A percentile compares a stretch with the other conserved stretches of the same genome.
Evolutionary conservation across 2,329 filamentous ascomycete genomes (phyloP).

Genomic region (Fusarium agapanthi): DNA sequence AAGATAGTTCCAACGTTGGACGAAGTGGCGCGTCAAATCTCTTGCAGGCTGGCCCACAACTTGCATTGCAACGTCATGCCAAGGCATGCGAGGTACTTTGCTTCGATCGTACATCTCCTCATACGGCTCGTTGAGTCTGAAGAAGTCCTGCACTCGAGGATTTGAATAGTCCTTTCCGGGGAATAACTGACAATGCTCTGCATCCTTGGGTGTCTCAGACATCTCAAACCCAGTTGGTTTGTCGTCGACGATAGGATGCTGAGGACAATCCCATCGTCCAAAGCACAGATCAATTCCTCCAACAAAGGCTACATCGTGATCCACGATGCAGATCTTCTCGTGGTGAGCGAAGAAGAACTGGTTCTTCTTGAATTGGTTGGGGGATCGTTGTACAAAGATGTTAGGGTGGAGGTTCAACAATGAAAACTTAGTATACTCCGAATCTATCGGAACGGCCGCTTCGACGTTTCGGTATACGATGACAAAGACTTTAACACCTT

Average conservation of each 20-base stretch:
- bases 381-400: conserved; percentile 93
- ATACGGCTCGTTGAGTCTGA: conserved; percentile 89
- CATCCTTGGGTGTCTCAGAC: conserved; percentile 78
- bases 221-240: conserved; percentile 94
- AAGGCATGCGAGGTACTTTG: conserved; percentile 92
- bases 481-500: conserved; percentile 97
- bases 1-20: conserved; percentile 98
- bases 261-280: conserved; percentile 95
- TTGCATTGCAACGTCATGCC: conserved; percentile 99
- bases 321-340: conserved; percentile 96
- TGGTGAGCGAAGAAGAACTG: conserved; percentile 99
- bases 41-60: conserved; percentile 94
- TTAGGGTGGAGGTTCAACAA: conserved; percentile 95
- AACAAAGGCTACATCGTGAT: conserved; percentile 94
- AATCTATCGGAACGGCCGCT: conserved; percentile 96
- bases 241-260: conserved; percentile 90
- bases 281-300: conserved; percentile 97
- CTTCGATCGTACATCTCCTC: conserved; percentile 98
- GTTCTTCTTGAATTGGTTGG: conserved; percentile 98
- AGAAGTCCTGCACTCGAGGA: conserved; percentile 94
- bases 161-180: conserved; percentile 99
- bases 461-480: conserved; percentile 99
- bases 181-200: conserved; percentile 94
- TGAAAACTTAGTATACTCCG: conserved; percentile 97
- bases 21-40: conserved; percentile 94